Evolutionary conservation across 2,329 filamentous ascomycete species (phyloP), one percentile per base, ranked within the genome.

Genomic region (Volutella citrinella): DNA sequence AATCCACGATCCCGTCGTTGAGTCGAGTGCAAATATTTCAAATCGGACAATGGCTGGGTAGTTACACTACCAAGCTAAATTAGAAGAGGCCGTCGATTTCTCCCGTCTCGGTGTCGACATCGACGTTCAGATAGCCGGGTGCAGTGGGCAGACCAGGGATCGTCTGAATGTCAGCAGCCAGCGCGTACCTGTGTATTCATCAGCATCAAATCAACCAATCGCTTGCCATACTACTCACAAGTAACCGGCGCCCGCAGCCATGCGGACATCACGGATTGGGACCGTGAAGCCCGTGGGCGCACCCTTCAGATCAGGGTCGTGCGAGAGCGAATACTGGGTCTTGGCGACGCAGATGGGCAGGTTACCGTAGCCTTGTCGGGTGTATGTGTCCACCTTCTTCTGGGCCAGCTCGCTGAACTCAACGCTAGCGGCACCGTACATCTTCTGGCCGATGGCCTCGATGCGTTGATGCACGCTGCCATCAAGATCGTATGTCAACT

Each of bases 131-230:
- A 59, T 97, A 97, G 10, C 93, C 93, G 8, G 91, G 93, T 14
- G 91, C 91, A 8, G 93, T 97, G 9, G 91, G 91, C 46, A 98
- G 71, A 42, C 93, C 93, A 11, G 93, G 93, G 46, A 98, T 98
- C 3, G 93, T 98, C 72, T 97, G 93, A 48, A 98, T 97, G 57
- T 98, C 93, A 11, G 93, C 93, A 34, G 93, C 93, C 42, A 97
- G 76, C 7, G 93, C 93, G 53, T 95, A 96, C 34, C 84, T 85
- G 47, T 28, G 34, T n/a, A n/a, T n/a, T n/a, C n/a, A n/a, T n/a
- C n/a, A n/a, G n/a, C n/a, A n/a, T n/a, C n/a, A n/a, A n/a, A n/a
- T n/a, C n/a, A n/a, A n/a, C n/a, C n/a, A n/a, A n/a, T n/a, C n/a
- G n/a, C n/a, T n/a, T n/a, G n/a, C n/a, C n/a, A n/a, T n/a, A n/a